Evolutionary conservation across 768 basidiomycete genomes (phyloP).

Genomic region (Amyloporia xantha): DNA sequence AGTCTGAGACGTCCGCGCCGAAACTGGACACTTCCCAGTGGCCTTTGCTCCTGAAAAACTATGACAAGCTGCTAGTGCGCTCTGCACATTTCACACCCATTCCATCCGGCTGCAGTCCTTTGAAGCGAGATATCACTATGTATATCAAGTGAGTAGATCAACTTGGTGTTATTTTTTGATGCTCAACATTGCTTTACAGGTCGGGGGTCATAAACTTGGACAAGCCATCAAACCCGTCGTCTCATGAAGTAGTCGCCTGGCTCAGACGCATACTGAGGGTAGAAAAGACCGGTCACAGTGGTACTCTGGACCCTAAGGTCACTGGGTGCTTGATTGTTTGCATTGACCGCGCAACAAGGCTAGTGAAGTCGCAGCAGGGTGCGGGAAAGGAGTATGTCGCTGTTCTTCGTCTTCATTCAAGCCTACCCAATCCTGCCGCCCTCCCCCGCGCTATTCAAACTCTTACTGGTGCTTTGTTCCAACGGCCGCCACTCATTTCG

Average conservation of each 20-base stretch:
- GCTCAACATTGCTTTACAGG: conserved; percentile 35
- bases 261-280: conserved; percentile 91
- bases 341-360: conserved; percentile 94
- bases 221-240: conserved; percentile 98
- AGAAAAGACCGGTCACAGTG: conserved; percentile 98
- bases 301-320: conserved; percentile 98
- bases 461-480: conserved; percentile 95
- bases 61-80: conserved; percentile 91
- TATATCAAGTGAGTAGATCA: conserved; percentile 73
- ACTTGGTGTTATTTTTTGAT: not conserved
- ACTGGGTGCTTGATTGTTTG: conserved; percentile 99
- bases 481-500: conserved; percentile 97
- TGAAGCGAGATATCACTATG: conserved; percentile 87
- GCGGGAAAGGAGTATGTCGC: conserved; percentile 99
- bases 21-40: conserved; percentile 92
- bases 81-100: conserved; percentile 98
- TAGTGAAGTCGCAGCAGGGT: conserved; percentile 98
- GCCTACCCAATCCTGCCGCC: conserved; percentile 72
- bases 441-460: conserved; percentile 94
- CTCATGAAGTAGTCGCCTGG: conserved; percentile 99
- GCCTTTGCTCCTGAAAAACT: conserved; percentile 97
- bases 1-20: conserved; percentile 67
- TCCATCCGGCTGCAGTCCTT: conserved; percentile 85
- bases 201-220: conserved; percentile 99
- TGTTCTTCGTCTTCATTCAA: conserved; percentile 87